These are phyloP conservation scores for Saturnispora sekii DNA, from an alignment of 805 yeast species.

Conservation along the genomic window DNA sequence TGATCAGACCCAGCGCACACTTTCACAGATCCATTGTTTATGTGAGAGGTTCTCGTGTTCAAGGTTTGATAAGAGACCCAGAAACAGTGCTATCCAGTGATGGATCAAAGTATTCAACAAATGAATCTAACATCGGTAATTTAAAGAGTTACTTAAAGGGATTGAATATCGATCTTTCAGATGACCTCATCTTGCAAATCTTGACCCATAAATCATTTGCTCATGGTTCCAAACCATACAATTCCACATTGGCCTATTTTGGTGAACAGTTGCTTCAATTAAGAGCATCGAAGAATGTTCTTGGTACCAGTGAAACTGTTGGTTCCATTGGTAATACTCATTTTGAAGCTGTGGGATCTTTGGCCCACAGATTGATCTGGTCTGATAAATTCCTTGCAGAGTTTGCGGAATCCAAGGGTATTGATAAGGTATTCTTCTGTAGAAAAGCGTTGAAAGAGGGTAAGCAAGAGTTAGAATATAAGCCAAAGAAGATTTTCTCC, in stretches of 20 bases:
- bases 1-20: neutral
- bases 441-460: constrained; percentile 31
- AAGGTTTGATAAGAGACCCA: constrained; percentile 66
- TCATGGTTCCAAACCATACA: constrained; percentile 81
- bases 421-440: constrained; percentile 57
- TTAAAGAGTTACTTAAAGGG: constrained; percentile 37
- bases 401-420: constrained; percentile 38
- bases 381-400: constrained; percentile 42
- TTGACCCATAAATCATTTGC: constrained; percentile 93
- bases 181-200: constrained; percentile 63
- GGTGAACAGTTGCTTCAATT: constrained; percentile 57
- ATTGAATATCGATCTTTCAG: constrained; percentile 39
- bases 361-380: constrained; percentile 39
- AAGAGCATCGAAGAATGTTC: constrained; percentile 35
- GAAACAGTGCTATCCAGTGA: constrained; percentile 43
- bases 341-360: constrained; percentile 53
- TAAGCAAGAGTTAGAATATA: constrained; percentile 26
- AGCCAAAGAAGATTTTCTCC: constrained; percentile 24
- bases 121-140: constrained; percentile 37
- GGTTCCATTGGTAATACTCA: constrained; percentile 37
- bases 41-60: constrained; percentile 47
- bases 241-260: constrained; percentile 69
- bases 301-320: constrained; percentile 11
- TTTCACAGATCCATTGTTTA: constrained; percentile 25
- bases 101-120: constrained; percentile 46